These are phyloP conservation scores for Atkinsonella hypoxylon DNA, from an alignment of 2,329 filamentous ascomycete genomes.

Conservation along the genomic window DNA sequence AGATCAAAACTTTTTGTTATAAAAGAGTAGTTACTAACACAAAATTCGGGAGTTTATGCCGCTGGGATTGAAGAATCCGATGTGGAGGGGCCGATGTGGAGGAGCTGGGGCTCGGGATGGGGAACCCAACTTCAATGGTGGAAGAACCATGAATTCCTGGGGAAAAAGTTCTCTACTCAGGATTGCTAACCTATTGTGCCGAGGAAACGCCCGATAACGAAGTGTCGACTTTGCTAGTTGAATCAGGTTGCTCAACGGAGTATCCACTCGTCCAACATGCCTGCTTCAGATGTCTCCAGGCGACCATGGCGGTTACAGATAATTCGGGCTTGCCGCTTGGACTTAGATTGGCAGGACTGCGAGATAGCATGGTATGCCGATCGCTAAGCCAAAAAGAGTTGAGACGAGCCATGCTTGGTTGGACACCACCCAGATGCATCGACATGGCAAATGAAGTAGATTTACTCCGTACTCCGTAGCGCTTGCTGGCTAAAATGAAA, in stretches of 20 bases:
- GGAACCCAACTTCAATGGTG: neutral
- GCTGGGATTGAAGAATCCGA: neutral
- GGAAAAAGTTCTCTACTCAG: neutral
- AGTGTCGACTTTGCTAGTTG: neutral
- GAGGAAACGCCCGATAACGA: neutral
- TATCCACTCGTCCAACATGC: too few relatives aligned
- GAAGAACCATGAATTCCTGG: neutral
- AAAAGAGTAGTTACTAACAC: neutral
- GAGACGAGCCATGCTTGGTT: neutral
- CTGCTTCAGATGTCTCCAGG: too few relatives aligned
- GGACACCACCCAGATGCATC: neutral
- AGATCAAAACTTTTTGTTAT: neutral
- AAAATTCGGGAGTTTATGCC: neutral
- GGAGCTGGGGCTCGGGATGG: constrained; percentile 6
- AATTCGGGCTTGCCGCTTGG: neutral
- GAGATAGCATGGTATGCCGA: neutral
- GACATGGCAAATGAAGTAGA: neutral
- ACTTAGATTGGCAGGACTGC: neutral
- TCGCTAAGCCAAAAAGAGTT: neutral
- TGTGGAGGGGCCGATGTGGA: constrained; percentile 5
- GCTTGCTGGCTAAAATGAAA: too few relatives aligned
- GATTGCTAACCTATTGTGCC: neutral
- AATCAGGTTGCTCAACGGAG: neutral
- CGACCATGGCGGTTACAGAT: too few relatives aligned
- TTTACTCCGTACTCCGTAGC: too few relatives aligned